Percentiles rank a stretch among this genome's conserved stretches.
Conservation (phyloP, 139 green algal species). For the Axilococcus clingmanii region DNA sequence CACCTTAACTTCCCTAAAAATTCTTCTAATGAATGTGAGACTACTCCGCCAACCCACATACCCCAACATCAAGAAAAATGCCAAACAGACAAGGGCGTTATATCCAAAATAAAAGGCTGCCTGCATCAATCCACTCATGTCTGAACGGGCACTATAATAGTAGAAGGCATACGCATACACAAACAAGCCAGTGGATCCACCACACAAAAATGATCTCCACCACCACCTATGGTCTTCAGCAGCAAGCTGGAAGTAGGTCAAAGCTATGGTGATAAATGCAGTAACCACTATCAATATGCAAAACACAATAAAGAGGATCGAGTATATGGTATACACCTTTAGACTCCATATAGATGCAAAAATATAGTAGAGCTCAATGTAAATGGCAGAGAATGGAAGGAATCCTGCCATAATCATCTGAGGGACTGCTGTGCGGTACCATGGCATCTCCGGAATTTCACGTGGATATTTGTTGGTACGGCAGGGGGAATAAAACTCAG, state of each 20-base stretch:
- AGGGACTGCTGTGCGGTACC: slow-evolving; percentile 69
- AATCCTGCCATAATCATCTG: slow-evolving; percentile 93
- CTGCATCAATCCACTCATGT: slow-evolving; percentile 82
- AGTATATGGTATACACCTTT: slow-evolving; percentile 95
- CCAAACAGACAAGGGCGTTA: slow-evolving; percentile 51
- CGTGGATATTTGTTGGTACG: slow-evolving; percentile 75
- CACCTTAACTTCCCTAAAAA: slow-evolving; percentile 68
- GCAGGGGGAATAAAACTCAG: slow-evolving; percentile 67
- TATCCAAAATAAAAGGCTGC: slow-evolving; percentile 84
- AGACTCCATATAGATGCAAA: slow-evolving; percentile 93
- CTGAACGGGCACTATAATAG: slow-evolving; percentile 82
- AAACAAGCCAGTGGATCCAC: slow-evolving; percentile 92
- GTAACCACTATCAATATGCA: slow-evolving; percentile 88
- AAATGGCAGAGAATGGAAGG: slow-evolving; percentile 95
- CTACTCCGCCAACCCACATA: slow-evolving; percentile 76
- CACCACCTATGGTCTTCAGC: slow-evolving; percentile 91
- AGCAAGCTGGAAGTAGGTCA: slow-evolving; percentile 95
- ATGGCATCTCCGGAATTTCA: slow-evolving; percentile 68
- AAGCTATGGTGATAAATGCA: slow-evolving; percentile 88
- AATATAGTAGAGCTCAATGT: slow-evolving; percentile 99
- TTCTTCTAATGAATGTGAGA: slow-evolving; percentile 66
- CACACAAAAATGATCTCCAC: slow-evolving; percentile 91
- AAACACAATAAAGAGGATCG: slow-evolving; percentile 92
- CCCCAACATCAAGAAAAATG: slow-evolving; percentile 73
- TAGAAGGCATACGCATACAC: slow-evolving; percentile 97